Evolutionary conservation across 2,329 filamentous ascomycete species (phyloP).

Genomic region (Cladophialophora chaetospira): DNA sequence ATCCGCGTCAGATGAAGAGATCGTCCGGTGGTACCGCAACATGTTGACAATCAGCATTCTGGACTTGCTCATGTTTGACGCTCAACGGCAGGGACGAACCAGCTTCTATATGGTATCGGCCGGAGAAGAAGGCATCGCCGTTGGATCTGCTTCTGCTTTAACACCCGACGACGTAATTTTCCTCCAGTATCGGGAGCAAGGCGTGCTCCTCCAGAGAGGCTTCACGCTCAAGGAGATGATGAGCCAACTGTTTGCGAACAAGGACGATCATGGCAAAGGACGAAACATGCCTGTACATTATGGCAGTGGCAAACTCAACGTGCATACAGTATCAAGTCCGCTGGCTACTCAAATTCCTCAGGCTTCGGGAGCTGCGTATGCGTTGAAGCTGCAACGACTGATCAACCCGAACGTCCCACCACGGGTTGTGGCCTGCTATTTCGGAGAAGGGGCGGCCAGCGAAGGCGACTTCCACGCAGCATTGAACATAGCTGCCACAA

Average conservation of each 20-base stretch:
- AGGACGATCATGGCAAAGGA: constrained; percentile 74
- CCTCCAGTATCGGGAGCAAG: constrained; percentile 91
- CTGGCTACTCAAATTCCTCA: constrained; percentile 89
- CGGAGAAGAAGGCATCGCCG: constrained; percentile 90
- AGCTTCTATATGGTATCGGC: constrained; percentile 97
- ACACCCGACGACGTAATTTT: constrained; percentile 87
- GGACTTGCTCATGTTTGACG: constrained; percentile 98
- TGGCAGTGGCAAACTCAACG: constrained; percentile 72
- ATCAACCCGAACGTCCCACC: constrained; percentile 69
- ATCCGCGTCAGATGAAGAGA: constrained; percentile 65
- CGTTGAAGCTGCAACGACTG: constrained; percentile 76
- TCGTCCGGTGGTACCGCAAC: constrained; percentile 62
- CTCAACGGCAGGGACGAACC: constrained; percentile 88
- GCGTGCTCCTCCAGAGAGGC: constrained; percentile 85
- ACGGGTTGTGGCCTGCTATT: constrained; percentile 78
- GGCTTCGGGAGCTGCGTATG: constrained; percentile 83
- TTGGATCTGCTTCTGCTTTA: constrained; percentile 83
- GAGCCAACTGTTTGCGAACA: constrained; percentile 90
- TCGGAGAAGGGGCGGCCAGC: constrained; percentile 85
- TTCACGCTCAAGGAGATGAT: constrained; percentile 89
- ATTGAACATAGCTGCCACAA: constrained; percentile 85
- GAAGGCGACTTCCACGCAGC: constrained; percentile 93
- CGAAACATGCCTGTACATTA: constrained; percentile 99
- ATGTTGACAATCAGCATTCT: constrained; percentile 78
- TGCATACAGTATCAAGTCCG: constrained; percentile 86